Evolutionary conservation across 805 yeast species (phyloP).

Genomic region (Metschnikowia drakensbergensis): DNA sequence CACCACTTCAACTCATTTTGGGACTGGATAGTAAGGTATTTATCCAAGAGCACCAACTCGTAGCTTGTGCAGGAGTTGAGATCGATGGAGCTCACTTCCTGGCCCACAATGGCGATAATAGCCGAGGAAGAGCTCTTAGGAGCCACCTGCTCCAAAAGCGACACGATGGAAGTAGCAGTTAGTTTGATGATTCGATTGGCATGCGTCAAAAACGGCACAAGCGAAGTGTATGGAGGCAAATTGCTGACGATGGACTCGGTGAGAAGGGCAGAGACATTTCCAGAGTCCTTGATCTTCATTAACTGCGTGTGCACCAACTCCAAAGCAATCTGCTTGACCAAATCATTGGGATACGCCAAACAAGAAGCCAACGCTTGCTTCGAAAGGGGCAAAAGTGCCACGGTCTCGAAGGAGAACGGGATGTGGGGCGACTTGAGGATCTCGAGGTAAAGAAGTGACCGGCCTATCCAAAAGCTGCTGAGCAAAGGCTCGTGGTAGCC

Average conservation of each 20-base stretch:
- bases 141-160: slow-evolving; percentile 25
- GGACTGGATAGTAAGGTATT: slow-evolving; percentile 50
- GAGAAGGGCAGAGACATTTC: slow-evolving; percentile 8
- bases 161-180: slow-evolving; percentile 44
- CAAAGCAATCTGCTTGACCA: slow-evolving; percentile 61
- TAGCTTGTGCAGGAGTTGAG: slow-evolving; percentile 40
- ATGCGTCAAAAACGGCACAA: slow-evolving; percentile 44
- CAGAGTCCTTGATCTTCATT: slow-evolving; percentile 28
- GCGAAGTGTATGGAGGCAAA: slow-evolving; percentile 43
- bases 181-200: slow-evolving; percentile 43
- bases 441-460: slow-evolving; percentile 56
- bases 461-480: slow-evolving; percentile 80
- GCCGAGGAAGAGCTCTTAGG: slow-evolving; percentile 21
- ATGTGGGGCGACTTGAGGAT: slow-evolving; percentile 51
- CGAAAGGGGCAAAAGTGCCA: slow-evolving; percentile 64
- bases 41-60: slow-evolving; percentile 57
- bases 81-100: slow-evolving; percentile 8
- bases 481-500: slow-evolving; percentile 77
- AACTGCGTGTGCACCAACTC: slow-evolving; percentile 62
- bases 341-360: slow-evolving; percentile 39
- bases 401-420: slow-evolving; percentile 49
- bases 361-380: slow-evolving; percentile 56
- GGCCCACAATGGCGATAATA: slow-evolving; percentile 6
- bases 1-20: slow-evolving; percentile 79
- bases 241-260: slow-evolving; percentile 23